These are phyloP conservation scores for Clavispora vitiphila DNA, from an alignment of 805 yeast genomes.

Conservation along the genomic window DNA sequence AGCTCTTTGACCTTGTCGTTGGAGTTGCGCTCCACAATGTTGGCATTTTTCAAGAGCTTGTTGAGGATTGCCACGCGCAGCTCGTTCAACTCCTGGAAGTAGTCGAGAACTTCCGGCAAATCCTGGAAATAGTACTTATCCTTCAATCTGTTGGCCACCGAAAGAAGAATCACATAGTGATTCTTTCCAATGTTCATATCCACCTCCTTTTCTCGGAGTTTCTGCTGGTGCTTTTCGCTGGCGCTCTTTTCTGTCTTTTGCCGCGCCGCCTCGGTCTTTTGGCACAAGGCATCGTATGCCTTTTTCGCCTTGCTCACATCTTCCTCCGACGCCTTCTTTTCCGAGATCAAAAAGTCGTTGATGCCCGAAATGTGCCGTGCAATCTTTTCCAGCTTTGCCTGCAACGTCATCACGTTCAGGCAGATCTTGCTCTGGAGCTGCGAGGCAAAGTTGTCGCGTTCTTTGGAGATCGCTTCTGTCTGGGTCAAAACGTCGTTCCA, in stretches of 20 bases:
- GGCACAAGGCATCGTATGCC: conserved; percentile 77
- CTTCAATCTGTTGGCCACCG: conserved; percentile 82
- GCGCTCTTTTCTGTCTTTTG: conserved; percentile 59
- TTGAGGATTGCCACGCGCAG: conserved; percentile 69
- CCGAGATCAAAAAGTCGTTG: conserved; percentile 50
- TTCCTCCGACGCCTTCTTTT: conserved; percentile 45
- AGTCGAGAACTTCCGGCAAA: conserved; percentile 83
- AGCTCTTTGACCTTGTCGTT: conserved; percentile 44
- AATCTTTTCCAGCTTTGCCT: conserved; percentile 48
- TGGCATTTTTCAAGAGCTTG: conserved; percentile 58
- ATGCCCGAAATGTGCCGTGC: conserved; percentile 53
- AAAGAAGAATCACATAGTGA: conserved; percentile 72
- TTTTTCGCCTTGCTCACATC: conserved; percentile 64
- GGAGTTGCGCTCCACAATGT: conserved; percentile 50
- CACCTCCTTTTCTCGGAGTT: conserved; percentile 54
- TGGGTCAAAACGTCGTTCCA: conserved; percentile 87
- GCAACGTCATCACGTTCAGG: conserved; percentile 54
- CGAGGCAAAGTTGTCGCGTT: conserved; percentile 51
- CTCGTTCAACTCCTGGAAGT: conserved; percentile 79
- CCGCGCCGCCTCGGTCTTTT: conserved; percentile 73
- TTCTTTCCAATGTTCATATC: conserved; percentile 91
- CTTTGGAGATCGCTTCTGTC: conserved; percentile 74
- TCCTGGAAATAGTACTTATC: conserved; percentile 93
- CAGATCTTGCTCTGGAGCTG: conserved; percentile 59
- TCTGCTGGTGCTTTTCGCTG: conserved; percentile 47